Conservation (phyloP, 805 yeast genomes). For the Cyberlindnera petersonii region DNA sequence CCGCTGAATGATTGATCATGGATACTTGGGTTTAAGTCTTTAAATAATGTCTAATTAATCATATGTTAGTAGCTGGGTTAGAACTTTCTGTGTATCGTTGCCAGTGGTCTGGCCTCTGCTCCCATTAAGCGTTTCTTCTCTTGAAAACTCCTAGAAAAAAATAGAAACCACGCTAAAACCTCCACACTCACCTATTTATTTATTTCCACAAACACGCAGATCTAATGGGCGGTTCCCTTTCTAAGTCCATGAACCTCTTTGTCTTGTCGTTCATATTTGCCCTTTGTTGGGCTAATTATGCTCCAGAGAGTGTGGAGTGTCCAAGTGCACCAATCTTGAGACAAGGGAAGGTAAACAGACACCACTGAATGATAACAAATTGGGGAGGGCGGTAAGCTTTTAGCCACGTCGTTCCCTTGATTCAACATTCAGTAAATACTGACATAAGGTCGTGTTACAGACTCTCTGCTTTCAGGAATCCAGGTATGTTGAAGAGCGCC, state of each 20-base stretch:
- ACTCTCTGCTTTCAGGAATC: conserved; percentile 16
- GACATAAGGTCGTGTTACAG: conserved; percentile 6
- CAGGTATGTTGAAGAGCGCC: conserved; percentile 31
- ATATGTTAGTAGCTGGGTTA: too few relatives aligned
- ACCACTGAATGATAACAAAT: too few relatives aligned
- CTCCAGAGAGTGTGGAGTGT: conserved; percentile 28
- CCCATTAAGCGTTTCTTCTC: too few relatives aligned
- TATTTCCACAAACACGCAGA: neutral
- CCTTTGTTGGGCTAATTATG: conserved; percentile 17
- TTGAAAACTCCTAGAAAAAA: too few relatives aligned
- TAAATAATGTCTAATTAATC: too few relatives aligned
- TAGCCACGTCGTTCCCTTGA: too few relatives aligned
- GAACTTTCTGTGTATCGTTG: too few relatives aligned
- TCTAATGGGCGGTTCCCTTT: neutral
- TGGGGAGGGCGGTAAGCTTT: too few relatives aligned
- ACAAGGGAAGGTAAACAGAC: conserved; percentile 15
- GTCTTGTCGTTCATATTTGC: neutral
- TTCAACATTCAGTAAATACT: too few relatives aligned
- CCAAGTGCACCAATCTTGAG: conserved; percentile 23
- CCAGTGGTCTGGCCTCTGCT: too few relatives aligned
- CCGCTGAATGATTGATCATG: conserved; percentile 10
- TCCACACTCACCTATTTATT: neutral
- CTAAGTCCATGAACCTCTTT: neutral
- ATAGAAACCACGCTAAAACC: too few relatives aligned
- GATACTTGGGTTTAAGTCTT: neutral